Evolutionary conservation across 768 basidiomycete genomes (phyloP).

Genomic region (Pleurotus citrinopileatus): DNA sequence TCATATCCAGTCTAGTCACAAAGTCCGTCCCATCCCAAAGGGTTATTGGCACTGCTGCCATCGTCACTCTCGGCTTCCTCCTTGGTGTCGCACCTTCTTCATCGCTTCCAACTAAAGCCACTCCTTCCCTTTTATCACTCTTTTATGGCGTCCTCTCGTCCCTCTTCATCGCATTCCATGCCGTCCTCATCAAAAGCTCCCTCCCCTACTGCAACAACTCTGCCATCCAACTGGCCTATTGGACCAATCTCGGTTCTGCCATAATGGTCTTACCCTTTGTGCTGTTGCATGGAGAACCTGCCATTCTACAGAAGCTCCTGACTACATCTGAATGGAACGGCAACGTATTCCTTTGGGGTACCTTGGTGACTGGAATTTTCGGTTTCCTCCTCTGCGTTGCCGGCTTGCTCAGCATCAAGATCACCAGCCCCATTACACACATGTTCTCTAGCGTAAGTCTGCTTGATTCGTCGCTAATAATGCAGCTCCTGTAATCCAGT

Average conservation of each 20-base stretch:
- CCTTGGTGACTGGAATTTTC: constrained; percentile 67
- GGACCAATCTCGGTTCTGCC: constrained; percentile 73
- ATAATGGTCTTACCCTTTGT: constrained; percentile 63
- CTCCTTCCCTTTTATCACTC: constrained; percentile 56
- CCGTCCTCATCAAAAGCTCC: constrained; percentile 71
- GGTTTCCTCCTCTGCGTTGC: constrained; percentile 82
- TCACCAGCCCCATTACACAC: constrained; percentile 81
- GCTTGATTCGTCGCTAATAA: constrained; percentile 5
- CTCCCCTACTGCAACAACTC: constrained; percentile 67
- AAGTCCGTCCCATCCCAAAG: constrained; percentile 48
- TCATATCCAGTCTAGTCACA: constrained; percentile 62
- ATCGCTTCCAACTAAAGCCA: constrained; percentile 33
- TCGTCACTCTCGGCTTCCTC: constrained; percentile 77
- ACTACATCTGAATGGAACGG: constrained; percentile 43
- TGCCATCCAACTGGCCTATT: constrained; percentile 74
- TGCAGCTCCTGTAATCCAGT: constrained; percentile 13
- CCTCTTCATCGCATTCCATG: constrained; percentile 72
- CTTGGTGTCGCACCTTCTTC: constrained; percentile 65
- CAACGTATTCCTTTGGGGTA: constrained; percentile 60
- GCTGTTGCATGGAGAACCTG: constrained; percentile 51
- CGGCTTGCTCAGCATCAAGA: constrained; percentile 75
- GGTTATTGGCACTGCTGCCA: constrained; percentile 54
- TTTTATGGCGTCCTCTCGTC: constrained; percentile 72
- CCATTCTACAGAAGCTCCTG: constrained; percentile 37
- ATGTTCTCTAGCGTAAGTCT: constrained; percentile 76